A percentile compares a stretch with the other conserved stretches of the same genome.
phyloP scores from a whole-genome alignment of 2,329 filamentous ascomycete genomes.

The Hortaea werneckii region DNA sequence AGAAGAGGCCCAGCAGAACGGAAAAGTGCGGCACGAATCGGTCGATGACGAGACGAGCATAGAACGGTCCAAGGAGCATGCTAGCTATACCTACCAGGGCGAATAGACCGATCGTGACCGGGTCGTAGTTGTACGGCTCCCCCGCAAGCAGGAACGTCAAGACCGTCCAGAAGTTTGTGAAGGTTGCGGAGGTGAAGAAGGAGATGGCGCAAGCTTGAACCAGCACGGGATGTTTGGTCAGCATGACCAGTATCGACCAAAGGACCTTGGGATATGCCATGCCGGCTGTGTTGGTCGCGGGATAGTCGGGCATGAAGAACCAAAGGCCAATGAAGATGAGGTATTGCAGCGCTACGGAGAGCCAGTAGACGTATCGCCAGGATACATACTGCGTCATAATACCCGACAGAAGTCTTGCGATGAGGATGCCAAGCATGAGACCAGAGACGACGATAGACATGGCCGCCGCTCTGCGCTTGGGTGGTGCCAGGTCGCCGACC shows the following conservation, averaged over 20 bases:
- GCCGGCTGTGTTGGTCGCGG: conserved; percentile 56
- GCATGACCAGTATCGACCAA: conserved; percentile 52
- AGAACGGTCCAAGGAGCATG: conserved; percentile 58
- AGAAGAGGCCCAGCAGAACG: conserved; percentile 50
- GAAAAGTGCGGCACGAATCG: conserved; percentile 57
- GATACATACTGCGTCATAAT: conserved; percentile 62
- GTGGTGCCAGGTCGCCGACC: conserved; percentile 66
- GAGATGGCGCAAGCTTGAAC: conserved; percentile 59
- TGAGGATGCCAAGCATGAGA: conserved; percentile 62
- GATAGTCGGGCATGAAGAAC: conserved; percentile 72
- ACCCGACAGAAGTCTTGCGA: conserved; percentile 66
- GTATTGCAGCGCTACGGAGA: conserved; percentile 62
- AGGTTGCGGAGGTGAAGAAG: conserved; percentile 51
- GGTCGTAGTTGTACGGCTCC: conserved; percentile 56
- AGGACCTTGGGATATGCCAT: conserved; percentile 58
- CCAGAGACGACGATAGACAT: conserved; percentile 68
- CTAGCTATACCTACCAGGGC: conserved; percentile 64
- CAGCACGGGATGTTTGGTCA: conserved; percentile 56
- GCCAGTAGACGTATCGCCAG: conserved; percentile 74
- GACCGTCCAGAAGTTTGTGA: conserved; percentile 64
- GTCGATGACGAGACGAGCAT: conserved; percentile 61
- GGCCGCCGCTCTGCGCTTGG: conserved; percentile 55
- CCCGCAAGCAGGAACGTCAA: conserved; percentile 68
- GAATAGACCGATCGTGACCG: conserved; percentile 65
- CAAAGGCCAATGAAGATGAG: conserved; percentile 56